phyloP scores from a whole-genome alignment of 2,329 filamentous ascomycete genomes.

The Colletotrichum orbiculare region DNA sequence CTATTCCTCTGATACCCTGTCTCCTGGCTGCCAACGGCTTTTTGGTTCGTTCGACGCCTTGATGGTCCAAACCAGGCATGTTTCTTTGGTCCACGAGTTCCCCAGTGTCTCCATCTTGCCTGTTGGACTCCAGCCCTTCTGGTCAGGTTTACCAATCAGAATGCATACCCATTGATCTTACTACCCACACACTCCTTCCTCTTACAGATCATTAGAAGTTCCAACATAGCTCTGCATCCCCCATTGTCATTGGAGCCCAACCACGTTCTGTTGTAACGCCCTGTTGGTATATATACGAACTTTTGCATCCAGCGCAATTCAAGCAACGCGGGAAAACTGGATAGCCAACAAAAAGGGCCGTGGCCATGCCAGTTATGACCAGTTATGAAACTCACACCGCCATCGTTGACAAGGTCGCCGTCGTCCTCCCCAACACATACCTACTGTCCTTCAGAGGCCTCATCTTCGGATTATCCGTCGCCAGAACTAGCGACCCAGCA shows the following conservation, averaged over 20 bases:
- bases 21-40: no score
- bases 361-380: conserved; percentile 52
- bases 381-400: conserved; percentile 63
- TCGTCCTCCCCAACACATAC: conserved; percentile 55
- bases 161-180: conserved; percentile 19
- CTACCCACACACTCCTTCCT: conserved; percentile 34
- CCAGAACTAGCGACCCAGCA: conserved; percentile 55
- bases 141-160: conserved; percentile 30
- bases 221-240: conserved; percentile 14
- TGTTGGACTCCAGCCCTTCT: conserved; percentile 30
- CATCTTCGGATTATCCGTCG: conserved; percentile 58
- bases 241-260: conserved; percentile 16
- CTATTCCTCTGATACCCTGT: background rate
- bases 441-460: conserved; percentile 55
- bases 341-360: conserved; percentile 18
- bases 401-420: conserved; percentile 57
- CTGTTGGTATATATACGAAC: conserved; percentile 33
- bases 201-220: conserved; percentile 19
- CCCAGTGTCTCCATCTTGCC: conserved; percentile 25
- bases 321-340: conserved; percentile 12
- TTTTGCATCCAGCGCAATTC: conserved; percentile 29
- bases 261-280: conserved; percentile 24
- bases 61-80: no score
- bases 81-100: conserved; percentile 18
- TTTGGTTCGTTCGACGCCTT: no score